Evolutionary conservation across 371 early-diverging fungal genomes (phyloP), one percentile per base, ranked within the genome.

Genomic region (Parasitella parasitica): DNA sequence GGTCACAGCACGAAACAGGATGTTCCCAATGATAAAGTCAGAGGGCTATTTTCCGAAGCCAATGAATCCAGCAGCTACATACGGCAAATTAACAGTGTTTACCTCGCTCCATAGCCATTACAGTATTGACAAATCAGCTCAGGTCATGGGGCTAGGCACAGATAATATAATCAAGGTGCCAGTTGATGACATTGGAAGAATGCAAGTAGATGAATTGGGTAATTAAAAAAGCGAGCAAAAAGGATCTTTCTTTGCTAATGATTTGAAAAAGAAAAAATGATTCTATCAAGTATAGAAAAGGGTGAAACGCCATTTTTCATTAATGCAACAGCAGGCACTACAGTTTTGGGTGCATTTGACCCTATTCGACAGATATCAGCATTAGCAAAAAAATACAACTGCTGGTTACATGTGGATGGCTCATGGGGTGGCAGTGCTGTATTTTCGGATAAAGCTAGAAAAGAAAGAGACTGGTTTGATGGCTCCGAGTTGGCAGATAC

Each of bases 391-490:
- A 81, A 81, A 36, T 86, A 84, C 66, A 78, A 80, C 27, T 82
- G 91, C 60, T 95, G 95, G 94, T 69, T 92, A 30, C 94, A 95
- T 58, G 82, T 92, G 4, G 95, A 95, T 65, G 95, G 87, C 4
- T 89, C 90, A 26, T 94, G 91, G 90, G 94, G 94, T 59, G 93
- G 93, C 6, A 83, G 87, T n/a, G 81, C 85, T 0, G 65, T 87
- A 9, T 90, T 94, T 69, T 86, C 85, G 20, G 60, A 73, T 8
- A 63, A 52, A 7, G 68, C 73, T 0, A 69, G 75, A 4, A 68
- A 76, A 11, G 67, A 78, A 27, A 60, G 54, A 46, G 65, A 79
- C 59, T 75, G 88, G 66, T 62, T 87, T 2, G 72, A 84, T 49
- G 83, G 89, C 46, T 72, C 85, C 7, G 70, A 77, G 48, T 46